Percentiles rank a stretch among this genome's conserved stretches.
These are phyloP conservation scores for Fusarium dimerum DNA, from an alignment of 2,329 filamentous ascomycete genomes.

Conservation along the genomic window DNA sequence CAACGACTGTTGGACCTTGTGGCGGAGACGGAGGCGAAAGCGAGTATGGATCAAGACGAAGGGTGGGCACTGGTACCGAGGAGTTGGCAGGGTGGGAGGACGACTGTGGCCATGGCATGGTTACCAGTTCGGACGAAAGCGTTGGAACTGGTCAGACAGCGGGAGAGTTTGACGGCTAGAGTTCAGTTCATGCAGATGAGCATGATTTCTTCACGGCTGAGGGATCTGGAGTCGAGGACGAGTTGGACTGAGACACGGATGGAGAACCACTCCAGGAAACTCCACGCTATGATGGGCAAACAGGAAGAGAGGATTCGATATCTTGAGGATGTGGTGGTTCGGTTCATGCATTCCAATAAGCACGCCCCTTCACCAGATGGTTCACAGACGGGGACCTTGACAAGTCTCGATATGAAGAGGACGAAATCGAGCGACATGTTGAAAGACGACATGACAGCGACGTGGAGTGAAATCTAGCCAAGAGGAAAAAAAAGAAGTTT, in stretches of 20 bases:
- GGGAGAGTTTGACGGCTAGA: conserved; percentile 45
- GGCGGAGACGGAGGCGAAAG: conserved; percentile 41
- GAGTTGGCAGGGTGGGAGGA: conserved; percentile 39
- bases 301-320: conserved; percentile 27
- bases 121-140: conserved; percentile 45
- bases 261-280: conserved; percentile 29
- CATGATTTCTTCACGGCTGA: conserved; percentile 46
- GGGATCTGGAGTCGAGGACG: conserved; percentile 37
- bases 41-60: conserved; percentile 20
- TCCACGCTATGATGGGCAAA: conserved; percentile 25
- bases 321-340: conserved; percentile 20
- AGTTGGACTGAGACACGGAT: conserved; percentile 32
- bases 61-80: conserved; percentile 41
- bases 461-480: background rate
- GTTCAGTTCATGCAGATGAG: conserved; percentile 52
- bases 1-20: conserved; percentile 47
- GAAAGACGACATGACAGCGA: conserved; percentile 9
- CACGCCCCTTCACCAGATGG: background rate
- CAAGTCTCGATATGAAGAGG: conserved; percentile 9
- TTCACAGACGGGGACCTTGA: conserved; percentile 15
- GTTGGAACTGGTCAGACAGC: conserved; percentile 46
- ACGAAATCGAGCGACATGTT: conserved; percentile 6
- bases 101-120: conserved; percentile 46
- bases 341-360: conserved; percentile 11
- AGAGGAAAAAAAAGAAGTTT: background rate